Percentiles rank a stretch among this genome's conserved stretches.
Evolutionary conservation across 2,329 filamentous ascomycete species (phyloP).

Genomic region (Huntiella decipiens): DNA sequence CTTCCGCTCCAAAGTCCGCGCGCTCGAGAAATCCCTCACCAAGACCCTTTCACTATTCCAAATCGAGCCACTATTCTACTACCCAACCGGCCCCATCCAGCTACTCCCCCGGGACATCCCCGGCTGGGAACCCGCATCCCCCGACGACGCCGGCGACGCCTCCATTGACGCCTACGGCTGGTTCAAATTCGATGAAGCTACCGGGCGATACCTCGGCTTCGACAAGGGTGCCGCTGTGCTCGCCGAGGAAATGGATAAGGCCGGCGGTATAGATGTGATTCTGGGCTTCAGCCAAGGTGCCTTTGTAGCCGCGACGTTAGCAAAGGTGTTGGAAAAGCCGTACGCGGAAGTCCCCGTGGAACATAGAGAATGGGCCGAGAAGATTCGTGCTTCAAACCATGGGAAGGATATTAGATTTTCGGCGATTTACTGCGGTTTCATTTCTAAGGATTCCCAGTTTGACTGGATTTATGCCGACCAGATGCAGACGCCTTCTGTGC

Average conservation of each 20-base stretch:
- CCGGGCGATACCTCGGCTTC: slow-evolving; percentile 45
- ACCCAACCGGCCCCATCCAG: slow-evolving; percentile 48
- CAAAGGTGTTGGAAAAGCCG: slow-evolving; percentile 46
- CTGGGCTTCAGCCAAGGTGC: slow-evolving; percentile 72
- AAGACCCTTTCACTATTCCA: slow-evolving; percentile 49
- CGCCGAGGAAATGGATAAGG: slow-evolving; percentile 39
- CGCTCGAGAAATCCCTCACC: slow-evolving; percentile 58
- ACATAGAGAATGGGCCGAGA: slow-evolving; percentile 24
- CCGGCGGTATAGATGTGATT: slow-evolving; percentile 56
- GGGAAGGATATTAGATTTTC: slow-evolving; percentile 43
- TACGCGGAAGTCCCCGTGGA: slow-evolving; percentile 14
- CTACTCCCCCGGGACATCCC: slow-evolving; percentile 50
- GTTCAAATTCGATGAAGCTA: slow-evolving; percentile 54
- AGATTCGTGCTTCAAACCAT: slow-evolving; percentile 30
- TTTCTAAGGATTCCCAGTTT: slow-evolving; percentile 41
- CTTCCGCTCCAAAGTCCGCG: slow-evolving; percentile 77
- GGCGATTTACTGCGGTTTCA: slow-evolving; percentile 62
- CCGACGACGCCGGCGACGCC: slow-evolving; percentile 20
- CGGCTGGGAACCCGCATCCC: slow-evolving; percentile 35
- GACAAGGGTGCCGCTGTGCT: slow-evolving; percentile 47
- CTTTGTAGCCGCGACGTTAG: slow-evolving; percentile 51
- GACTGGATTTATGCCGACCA: slow-evolving; percentile 48
- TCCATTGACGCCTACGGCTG: slow-evolving; percentile 55
- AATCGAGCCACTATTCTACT: slow-evolving; percentile 37
- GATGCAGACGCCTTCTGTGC: slow-evolving; percentile 59